These are phyloP conservation scores for Ceratocystis papillata DNA, from an alignment of 2,329 filamentous ascomycete species.

Conservation along the genomic window DNA sequence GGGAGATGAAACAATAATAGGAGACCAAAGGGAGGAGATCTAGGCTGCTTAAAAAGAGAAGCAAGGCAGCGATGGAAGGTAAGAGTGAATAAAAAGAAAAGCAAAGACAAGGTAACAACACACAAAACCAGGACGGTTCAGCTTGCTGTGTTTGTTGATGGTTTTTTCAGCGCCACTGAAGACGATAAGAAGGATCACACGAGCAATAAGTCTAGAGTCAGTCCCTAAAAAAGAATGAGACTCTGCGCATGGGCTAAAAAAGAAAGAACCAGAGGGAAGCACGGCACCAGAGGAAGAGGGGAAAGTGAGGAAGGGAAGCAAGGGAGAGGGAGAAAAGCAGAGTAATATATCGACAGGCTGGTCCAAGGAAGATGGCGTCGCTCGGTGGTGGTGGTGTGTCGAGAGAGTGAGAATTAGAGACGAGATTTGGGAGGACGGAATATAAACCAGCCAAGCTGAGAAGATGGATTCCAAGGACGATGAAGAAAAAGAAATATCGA, in stretches of 20 bases:
- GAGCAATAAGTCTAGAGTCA: not conserved
- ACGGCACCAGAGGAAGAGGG: not conserved
- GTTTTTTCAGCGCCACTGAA: not conserved
- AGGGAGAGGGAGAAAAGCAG: too few relatives aligned
- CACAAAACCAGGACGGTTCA: not conserved
- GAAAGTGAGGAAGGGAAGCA: not conserved
- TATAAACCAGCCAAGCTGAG: not conserved
- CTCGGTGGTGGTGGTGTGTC: too few relatives aligned
- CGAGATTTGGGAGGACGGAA: not conserved
- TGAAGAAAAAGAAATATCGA: not conserved
- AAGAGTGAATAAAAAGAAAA: slow-evolving; percentile 7
- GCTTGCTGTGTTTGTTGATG: slow-evolving; percentile 7
- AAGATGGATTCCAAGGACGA: not conserved
- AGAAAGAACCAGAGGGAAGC: not conserved
- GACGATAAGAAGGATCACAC: not conserved
- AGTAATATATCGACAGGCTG: not conserved
- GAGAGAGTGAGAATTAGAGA: too few relatives aligned
- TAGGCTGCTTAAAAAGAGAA: not conserved
- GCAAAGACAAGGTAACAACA: slow-evolving; percentile 1
- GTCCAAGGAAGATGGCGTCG: too few relatives aligned
- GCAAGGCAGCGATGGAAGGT: not conserved
- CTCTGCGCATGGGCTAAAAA: not conserved
- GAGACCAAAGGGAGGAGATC: not conserved
- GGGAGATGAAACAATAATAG: slow-evolving; percentile 1
- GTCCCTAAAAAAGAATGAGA: not conserved